phyloP scores from a whole-genome alignment of 495 filamentous ascomycete species.

The Apiosordaria backusii region DNA sequence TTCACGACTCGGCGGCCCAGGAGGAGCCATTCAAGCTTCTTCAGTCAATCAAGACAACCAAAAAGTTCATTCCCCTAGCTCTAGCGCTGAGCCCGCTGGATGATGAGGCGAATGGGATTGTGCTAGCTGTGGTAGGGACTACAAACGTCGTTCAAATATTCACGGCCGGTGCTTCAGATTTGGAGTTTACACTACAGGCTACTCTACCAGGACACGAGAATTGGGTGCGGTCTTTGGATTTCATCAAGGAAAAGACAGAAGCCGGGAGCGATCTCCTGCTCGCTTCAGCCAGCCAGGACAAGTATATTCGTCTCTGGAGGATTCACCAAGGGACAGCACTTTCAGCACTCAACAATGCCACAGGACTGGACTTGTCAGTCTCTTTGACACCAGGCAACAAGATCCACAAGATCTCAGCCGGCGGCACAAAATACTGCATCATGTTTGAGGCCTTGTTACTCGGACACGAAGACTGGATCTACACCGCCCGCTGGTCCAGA shows the following conservation, averaged over 20 bases:
- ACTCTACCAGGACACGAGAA: conserved; percentile 88
- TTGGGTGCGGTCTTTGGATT: conserved; percentile 84
- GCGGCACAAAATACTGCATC: conserved; percentile 61
- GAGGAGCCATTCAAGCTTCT: conserved; percentile 45
- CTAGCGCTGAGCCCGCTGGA: conserved; percentile 62
- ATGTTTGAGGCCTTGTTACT: conserved; percentile 94
- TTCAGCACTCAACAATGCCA: conserved; percentile 42
- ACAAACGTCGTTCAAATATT: conserved; percentile 74
- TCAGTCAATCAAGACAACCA: conserved; percentile 69
- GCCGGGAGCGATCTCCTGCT: conserved; percentile 66
- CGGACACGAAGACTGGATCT: conserved; percentile 98
- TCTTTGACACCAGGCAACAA: conserved; percentile 72
- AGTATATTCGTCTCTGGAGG: conserved; percentile 93
- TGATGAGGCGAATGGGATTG: conserved; percentile 42
- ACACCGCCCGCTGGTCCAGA: conserved; percentile 73
- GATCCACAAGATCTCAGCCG: conserved; percentile 61
- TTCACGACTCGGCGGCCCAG: conserved; percentile 35
- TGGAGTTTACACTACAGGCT: conserved; percentile 67
- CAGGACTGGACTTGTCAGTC: conserved; percentile 42
- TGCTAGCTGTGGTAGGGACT: conserved; percentile 84
- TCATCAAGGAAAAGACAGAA: conserved; percentile 58
- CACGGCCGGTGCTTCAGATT: conserved; percentile 44
- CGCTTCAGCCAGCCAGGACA: conserved; percentile 94
- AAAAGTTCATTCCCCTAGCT: conserved; percentile 75
- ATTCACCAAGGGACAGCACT: conserved; percentile 65